Evolutionary conservation across 1,284 basidiomycete species (phyloP), one percentile per base, ranked within the genome.

Genomic region (Cutaneotrichosporon cyanovorans): DNA sequence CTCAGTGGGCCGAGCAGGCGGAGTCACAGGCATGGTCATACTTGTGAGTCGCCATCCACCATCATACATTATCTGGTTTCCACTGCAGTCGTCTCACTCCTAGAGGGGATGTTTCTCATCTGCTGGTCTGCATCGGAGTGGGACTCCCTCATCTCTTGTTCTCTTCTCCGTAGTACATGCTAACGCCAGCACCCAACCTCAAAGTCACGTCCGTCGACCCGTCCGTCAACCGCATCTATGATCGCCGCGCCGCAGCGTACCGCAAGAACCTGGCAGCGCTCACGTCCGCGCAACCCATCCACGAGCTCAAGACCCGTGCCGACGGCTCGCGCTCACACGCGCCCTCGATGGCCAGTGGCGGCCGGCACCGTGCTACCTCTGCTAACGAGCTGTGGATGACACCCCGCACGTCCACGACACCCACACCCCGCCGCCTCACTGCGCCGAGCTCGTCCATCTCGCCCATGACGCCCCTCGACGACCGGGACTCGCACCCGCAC

Each of bases 161-260:
- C n/a, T n/a, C 31, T n/a, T 7, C 12, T 32, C 31, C 31, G 12
- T n/a, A 35, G 33, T 16, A 19, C 33, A 8, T 10, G 15, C 32
- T 34, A 15, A 34, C 32, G 16, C 14, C 32, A 34, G 32, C 32
- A 14, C 32, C 32, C 6, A 34, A 34, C 6, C 11, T 20, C 25
- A 19, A 15, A 10, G 7, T 25, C 18, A 35, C 23, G 15, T 20
- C 16, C 9, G 21, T 44, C 19, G 43, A 45, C 43, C 37, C 37
- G 5, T 54, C 61, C 20, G 61, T 70, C 56, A 66, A 62, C 56
- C 51, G 45, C 19, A 70, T 72, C 28, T 72, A 72, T 51, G 70
- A 72, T 37, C 59, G 60, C 21, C 63, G 70, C 22, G 67, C 66
- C 4, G 60, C 60, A 11, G 67, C 68, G 1, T 71, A 72, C 42